Base-by-base conservation (phyloP, 305 asterid genomes). In the Rubia balearica region DNA sequence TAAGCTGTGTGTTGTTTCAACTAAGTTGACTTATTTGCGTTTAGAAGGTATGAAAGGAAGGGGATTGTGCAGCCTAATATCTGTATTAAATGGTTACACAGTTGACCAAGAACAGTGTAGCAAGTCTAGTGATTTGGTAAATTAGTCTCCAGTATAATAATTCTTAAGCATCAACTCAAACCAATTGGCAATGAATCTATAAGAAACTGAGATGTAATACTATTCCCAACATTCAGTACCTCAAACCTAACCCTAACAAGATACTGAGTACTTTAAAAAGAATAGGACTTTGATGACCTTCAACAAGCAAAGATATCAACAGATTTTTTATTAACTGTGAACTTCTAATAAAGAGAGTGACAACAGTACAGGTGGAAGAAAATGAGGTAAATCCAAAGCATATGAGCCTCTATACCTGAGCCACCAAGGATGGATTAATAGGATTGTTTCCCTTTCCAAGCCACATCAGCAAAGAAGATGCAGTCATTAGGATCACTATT, bases 391-490 rank as follows among this genome's bases (percentile, higher is more conserved):
- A 61, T 22, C 8, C 45, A 49, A 62, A 67, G 59, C 61, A 55
- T 65, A 66, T 43, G 43, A 27, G n/a, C 45, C 60, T 74, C 74
- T 84, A 80, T 84, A 85, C 97, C 96, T 91, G 89, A 74, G 97
- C 93, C 71, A 94, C 90, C 57, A 89, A 78, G 72, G 82, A 75
- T 62, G 96, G 81, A 73, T 85, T 80, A 68, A 89, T 84, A 71
- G 85, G 86, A 73, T 85, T 81, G 79, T 79, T 82, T 74, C 86
- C 90, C 77, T 80, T 83, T 66, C 93, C 95, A 69, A 88, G 69
- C 97, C 97, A 86, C 71, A 94, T 88, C 67, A 94, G 93, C 78
- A 91, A 85, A 36, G 96, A 81, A 75, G 88, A 86, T 77, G 87
- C 80, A 56, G 85, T 49, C 96, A 87, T 94, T 76, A 88, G 79